Percentiles rank a stretch among this genome's conserved stretches.
Conservation (phyloP, 140 eudicot genomes). For the Bidens hawaiensis region DNA sequence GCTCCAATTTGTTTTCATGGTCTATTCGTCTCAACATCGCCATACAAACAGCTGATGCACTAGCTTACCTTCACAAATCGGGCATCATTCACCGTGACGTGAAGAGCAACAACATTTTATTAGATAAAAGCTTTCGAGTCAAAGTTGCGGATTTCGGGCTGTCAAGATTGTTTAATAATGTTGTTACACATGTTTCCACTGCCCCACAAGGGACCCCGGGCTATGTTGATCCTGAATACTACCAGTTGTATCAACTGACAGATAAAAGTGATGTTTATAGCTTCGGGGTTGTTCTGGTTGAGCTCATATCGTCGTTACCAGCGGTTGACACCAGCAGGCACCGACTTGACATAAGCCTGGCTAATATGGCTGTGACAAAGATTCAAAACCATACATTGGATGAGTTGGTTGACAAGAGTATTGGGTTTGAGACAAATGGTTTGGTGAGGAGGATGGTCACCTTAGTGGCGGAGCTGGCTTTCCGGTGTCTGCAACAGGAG, state of each 20-base stretch:
- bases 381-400: constrained; percentile 48
- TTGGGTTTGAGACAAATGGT: constrained; percentile 49
- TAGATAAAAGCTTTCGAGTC: constrained; percentile 66
- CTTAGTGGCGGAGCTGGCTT: constrained; percentile 67
- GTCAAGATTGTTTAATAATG: constrained; percentile 71
- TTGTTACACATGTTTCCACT: constrained; percentile 81
- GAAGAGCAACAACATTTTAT: constrained; percentile 65
- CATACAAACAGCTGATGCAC: constrained; percentile 78
- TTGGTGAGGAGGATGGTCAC: constrained; percentile 57
- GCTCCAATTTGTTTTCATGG: constrained; percentile 61
- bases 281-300: constrained; percentile 81
- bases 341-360: constrained; percentile 59
- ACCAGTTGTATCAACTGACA: constrained; percentile 65
- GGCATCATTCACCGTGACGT: constrained; percentile 86
- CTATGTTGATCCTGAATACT: constrained; percentile 93
- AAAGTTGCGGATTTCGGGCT: constrained; percentile 95
- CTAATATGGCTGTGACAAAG: constrained; percentile 70
- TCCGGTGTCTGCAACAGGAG: constrained; percentile 73
- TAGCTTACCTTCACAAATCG: constrained; percentile 61
- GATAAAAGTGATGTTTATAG: constrained; percentile 89
- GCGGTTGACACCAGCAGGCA: constrained; percentile 78
- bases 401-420: constrained; percentile 62
- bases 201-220: constrained; percentile 98
- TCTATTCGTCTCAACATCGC: constrained; percentile 66
- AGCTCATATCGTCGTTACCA: constrained; percentile 70